phyloP scores from a whole-genome alignment of 2,329 filamentous ascomycete species.

The Ascochyta koolunga region DNA sequence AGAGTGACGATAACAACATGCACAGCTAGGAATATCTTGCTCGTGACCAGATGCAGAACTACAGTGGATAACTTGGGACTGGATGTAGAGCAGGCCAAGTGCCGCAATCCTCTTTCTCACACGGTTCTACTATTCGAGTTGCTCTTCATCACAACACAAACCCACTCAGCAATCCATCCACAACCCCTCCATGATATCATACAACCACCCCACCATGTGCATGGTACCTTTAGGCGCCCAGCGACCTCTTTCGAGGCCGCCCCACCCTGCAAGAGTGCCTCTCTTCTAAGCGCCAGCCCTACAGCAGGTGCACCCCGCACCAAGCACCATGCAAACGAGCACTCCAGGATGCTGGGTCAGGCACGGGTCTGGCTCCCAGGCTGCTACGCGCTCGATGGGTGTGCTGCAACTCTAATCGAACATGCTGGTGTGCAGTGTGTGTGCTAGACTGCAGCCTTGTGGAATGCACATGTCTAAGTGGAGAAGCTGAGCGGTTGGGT shows the following conservation, averaged over 20 bases:
- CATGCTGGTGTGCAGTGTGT: constrained; percentile 13
- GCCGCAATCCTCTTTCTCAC: too few species aligned
- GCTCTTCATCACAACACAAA: constrained; percentile 11
- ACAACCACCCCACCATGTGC: constrained; percentile 23
- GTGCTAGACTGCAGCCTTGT: constrained; percentile 11
- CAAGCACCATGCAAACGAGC: constrained; percentile 11
- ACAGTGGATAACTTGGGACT: background rate
- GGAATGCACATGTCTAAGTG: background rate
- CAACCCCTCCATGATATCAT: constrained; percentile 19
- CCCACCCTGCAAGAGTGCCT: constrained; percentile 9
- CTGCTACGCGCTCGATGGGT: constrained; percentile 28
- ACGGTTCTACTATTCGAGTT: background rate
- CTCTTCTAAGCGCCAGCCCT: constrained; percentile 32
- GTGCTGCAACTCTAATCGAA: constrained; percentile 36
- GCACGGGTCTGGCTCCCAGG: constrained; percentile 20
- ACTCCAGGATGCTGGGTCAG: constrained; percentile 29
- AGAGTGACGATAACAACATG: background rate
- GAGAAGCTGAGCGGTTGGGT: constrained; percentile 9
- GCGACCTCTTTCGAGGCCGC: constrained; percentile 31
- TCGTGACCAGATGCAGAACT: background rate
- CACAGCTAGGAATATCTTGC: background rate
- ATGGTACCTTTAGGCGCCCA: constrained; percentile 32
- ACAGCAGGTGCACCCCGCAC: constrained; percentile 27
- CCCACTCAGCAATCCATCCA: constrained; percentile 9
- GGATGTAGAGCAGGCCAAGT: too few species aligned